Evolutionary conservation across 192 early-diverging fungal genomes (phyloP).

Genomic region (Cetraspora pellucida): DNA sequence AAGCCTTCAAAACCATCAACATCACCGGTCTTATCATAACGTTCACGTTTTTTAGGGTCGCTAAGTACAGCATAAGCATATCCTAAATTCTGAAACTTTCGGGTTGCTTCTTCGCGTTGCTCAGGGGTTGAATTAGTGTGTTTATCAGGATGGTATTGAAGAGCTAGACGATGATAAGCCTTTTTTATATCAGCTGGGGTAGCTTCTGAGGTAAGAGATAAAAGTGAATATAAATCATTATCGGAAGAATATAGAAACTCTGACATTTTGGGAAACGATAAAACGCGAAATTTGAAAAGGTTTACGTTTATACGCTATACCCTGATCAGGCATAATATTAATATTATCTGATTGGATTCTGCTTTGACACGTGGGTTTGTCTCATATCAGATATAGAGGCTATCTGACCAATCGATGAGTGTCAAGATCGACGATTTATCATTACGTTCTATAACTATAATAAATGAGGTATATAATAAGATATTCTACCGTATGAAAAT

Average conservation of each 20-base stretch:
- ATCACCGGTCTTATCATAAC: conserved; percentile 79
- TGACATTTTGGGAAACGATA: no score
- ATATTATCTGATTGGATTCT: no score
- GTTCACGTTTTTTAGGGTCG: conserved; percentile 60
- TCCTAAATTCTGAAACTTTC: conserved; percentile 73
- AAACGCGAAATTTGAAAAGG: no score
- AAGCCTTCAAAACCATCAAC: conserved; percentile 37
- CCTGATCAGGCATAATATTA: no score
- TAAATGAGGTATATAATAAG: no score
- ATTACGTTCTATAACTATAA: no score
- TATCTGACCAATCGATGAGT: no score
- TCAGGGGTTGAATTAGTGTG: conserved; percentile 67
- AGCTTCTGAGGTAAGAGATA: conserved; percentile 6
- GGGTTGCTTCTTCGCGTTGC: conserved; percentile 58
- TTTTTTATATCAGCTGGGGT: conserved; percentile 66
- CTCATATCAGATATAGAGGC: no score
- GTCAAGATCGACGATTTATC: no score
- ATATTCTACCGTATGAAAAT: no score
- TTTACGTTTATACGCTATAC: no score
- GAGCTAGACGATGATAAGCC: conserved; percentile 88
- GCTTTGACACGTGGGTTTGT: no score
- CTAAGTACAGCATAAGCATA: conserved; percentile 77
- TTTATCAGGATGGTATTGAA: conserved; percentile 84
- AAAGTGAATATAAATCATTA: conserved; percentile 13
- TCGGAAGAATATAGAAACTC: not conserved